phyloP scores from a whole-genome alignment of 1,284 basidiomycete species.

The Sparassis latifolia region DNA sequence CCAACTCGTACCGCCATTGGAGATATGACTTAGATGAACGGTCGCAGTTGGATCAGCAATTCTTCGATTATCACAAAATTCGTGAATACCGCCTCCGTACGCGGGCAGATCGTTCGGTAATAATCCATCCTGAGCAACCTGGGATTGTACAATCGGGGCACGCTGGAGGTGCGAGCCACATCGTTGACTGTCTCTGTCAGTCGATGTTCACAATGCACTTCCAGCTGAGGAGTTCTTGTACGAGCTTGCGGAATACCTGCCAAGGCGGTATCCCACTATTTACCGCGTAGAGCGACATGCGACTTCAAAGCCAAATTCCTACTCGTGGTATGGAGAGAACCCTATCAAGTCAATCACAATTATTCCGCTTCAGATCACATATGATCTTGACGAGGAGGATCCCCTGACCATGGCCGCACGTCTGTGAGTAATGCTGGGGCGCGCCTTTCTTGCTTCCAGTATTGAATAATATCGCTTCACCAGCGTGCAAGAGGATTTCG shows the following conservation, averaged over 20 bases:
- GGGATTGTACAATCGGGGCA: slow-evolving; percentile 44
- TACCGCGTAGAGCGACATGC: slow-evolving; percentile 42
- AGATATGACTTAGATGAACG: not conserved
- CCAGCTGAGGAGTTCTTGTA: slow-evolving; percentile 59
- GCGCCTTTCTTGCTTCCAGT: too few species aligned
- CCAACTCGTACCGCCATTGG: not conserved
- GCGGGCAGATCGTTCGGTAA: slow-evolving; percentile 41
- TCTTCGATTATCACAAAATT: slow-evolving; percentile 46
- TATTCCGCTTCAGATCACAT: slow-evolving; percentile 41
- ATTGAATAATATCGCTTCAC: too few species aligned
- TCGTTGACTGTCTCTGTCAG: not conserved
- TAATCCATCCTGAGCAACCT: slow-evolving; percentile 29
- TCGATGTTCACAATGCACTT: not conserved
- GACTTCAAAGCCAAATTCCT: slow-evolving; percentile 11
- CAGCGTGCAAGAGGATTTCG: slow-evolving; percentile 67
- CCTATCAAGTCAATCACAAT: slow-evolving; percentile 51
- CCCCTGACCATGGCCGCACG: slow-evolving; percentile 56
- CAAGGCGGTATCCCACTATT: slow-evolving; percentile 52
- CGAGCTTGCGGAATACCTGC: slow-evolving; percentile 60
- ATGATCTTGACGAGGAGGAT: slow-evolving; percentile 46
- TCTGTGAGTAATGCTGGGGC: slow-evolving; percentile 34
- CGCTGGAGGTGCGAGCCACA: slow-evolving; percentile 39
- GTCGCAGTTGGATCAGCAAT: slow-evolving; percentile 50
- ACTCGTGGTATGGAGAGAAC: slow-evolving; percentile 48
- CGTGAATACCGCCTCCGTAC: slow-evolving; percentile 45